phyloP scores from a whole-genome alignment of 257 asterid species.

The Ilex asprella region DNA sequence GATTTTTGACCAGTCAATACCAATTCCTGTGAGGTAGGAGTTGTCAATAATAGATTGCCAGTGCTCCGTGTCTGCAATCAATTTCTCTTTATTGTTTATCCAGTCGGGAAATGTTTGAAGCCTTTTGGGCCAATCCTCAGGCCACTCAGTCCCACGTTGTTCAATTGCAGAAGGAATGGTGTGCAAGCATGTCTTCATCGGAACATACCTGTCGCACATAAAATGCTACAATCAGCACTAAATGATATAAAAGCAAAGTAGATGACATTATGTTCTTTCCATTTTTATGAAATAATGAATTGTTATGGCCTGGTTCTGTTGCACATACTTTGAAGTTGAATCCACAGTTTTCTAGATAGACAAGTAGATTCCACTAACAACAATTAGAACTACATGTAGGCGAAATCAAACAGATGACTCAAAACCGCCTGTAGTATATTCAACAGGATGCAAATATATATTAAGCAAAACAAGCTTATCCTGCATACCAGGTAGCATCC shows the following conservation, averaged over 20 bases:
- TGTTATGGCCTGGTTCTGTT: too few species aligned
- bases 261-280: too few species aligned
- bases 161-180: slow-evolving; percentile 73
- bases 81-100: slow-evolving; percentile 61
- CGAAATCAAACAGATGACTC: background rate
- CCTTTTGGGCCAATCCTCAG: slow-evolving; percentile 91
- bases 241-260: too few species aligned
- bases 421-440: background rate
- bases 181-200: slow-evolving; percentile 62
- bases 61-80: slow-evolving; percentile 63
- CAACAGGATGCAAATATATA: background rate
- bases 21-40: slow-evolving; percentile 72
- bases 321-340: too few species aligned
- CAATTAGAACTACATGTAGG: background rate
- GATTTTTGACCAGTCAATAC: slow-evolving; percentile 80
- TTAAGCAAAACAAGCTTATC: slow-evolving; percentile 8
- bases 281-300: too few species aligned
- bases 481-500: slow-evolving; percentile 84
- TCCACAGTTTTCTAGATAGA: too few species aligned
- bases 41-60: slow-evolving; percentile 79
- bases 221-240: slow-evolving; percentile 2
- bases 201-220: slow-evolving; percentile 46
- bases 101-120: slow-evolving; percentile 83
- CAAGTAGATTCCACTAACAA: too few species aligned
- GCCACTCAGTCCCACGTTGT: slow-evolving; percentile 96